Base-by-base conservation (phyloP, 1,139 yeast species). In the Debaryomyces singareniensis region DNA sequence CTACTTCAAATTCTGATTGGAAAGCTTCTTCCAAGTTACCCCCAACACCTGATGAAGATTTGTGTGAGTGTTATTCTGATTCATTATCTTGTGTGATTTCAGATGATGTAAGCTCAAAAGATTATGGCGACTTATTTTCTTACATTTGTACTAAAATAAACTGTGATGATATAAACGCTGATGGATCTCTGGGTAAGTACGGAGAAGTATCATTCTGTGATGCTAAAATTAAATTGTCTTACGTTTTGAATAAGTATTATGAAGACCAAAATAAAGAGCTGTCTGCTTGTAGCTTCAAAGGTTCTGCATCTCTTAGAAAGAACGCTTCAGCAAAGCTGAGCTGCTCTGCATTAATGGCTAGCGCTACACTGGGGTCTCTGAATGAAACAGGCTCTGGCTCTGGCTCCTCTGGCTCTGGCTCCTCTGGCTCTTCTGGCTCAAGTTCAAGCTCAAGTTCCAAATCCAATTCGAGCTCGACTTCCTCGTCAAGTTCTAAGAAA, bases 151-250 rank as follows among this genome's bases (percentile, higher is more conserved):
- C 48, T 26, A 36, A 43, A 22, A 42, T 58, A 31, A 65, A 58
- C 42, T 66, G 71, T 47, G 45, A 48, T 27, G 65, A 57, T 33
- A 61, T 66, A 32, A 49, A 40, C 30, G 59, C 56, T 15, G 49
- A 65, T 38, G 70, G 65, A 39, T 42, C 54, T 26, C 39, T 45
- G 16, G 72, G 71, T 37, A 40, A 44, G 5, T 66, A 66, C 41
- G 71, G 71, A 39, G 55, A 59, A 24, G 58, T 52, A 41, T 65
- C 71, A 5, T 56, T 49, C 39, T 66, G 72, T 49, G 42, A 53
- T 21, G 48, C 52, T 33, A 60, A 62, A 42, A 61, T 60, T 27
- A 58, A 61, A 49, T 61, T 67, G 41, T 54, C 65, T 28, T 65
- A 47, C 39, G 58, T 62, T 18, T 51, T 66, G 43, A 61, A 66